Evolutionary conservation across 2,329 filamentous ascomycete genomes (phyloP).

Genomic region (Neopestalotiopsis rosae): DNA sequence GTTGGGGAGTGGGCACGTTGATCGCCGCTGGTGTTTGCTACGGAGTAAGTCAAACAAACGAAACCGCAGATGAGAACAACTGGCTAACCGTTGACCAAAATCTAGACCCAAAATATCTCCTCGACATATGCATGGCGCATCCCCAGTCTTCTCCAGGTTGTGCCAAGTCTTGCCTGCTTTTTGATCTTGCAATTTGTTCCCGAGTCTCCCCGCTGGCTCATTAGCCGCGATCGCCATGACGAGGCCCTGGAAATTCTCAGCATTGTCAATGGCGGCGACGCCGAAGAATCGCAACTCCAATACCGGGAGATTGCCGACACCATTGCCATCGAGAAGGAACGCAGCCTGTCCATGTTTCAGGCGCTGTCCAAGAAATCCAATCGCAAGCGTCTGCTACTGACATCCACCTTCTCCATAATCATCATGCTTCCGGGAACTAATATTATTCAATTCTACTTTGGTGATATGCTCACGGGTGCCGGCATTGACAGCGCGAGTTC

Average conservation of each 20-base stretch:
- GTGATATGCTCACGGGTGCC: constrained; percentile 47
- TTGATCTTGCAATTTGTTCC: neutral
- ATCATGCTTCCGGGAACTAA: constrained; percentile 44
- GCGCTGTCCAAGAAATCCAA: neutral
- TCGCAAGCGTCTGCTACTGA: constrained; percentile 44
- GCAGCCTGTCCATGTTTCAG: neutral
- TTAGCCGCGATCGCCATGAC: constrained; percentile 15
- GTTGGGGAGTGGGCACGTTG: neutral
- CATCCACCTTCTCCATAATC: constrained; percentile 37
- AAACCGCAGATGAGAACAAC: neutral
- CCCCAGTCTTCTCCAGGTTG: constrained; percentile 16
- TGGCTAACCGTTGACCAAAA: neutral
- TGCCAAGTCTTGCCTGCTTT: neutral
- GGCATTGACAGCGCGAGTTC: constrained; percentile 47
- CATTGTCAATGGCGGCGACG: constrained; percentile 10
- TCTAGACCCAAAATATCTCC: neutral
- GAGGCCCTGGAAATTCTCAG: constrained; percentile 6
- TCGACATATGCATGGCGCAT: constrained; percentile 14
- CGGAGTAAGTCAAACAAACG: neutral
- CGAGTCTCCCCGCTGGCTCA: constrained; percentile 18
- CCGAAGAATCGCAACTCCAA: constrained; percentile 11
- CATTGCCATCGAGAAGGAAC: neutral
- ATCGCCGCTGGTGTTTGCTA: neutral
- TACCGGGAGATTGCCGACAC: constrained; percentile 2
- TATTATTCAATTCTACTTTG: constrained; percentile 47